Evolutionary conservation across 2,329 filamentous ascomycete genomes (phyloP).

Genomic region (Fusarium goolgardi): DNA sequence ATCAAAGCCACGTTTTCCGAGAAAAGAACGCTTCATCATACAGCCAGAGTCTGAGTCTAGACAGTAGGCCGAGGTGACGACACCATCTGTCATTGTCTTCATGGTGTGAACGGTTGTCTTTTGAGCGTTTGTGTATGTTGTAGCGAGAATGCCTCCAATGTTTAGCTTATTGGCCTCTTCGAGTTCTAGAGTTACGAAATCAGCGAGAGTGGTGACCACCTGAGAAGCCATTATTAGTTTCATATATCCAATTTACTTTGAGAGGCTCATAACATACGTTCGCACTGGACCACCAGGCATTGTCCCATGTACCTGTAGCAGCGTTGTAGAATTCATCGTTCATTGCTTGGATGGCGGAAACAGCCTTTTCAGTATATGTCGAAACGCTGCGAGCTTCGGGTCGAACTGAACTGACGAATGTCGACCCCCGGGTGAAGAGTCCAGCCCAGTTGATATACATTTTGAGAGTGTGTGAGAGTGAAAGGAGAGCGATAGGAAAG

Average conservation of each 20-base stretch:
- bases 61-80: slow-evolving; percentile 55
- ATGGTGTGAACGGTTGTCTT: slow-evolving; percentile 51
- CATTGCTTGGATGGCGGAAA: slow-evolving; percentile 56
- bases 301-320: slow-evolving; percentile 70
- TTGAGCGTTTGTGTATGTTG: slow-evolving; percentile 61
- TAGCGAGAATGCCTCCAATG: slow-evolving; percentile 56
- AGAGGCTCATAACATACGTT: slow-evolving; percentile 56
- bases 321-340: slow-evolving; percentile 70
- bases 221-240: slow-evolving; percentile 11
- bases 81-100: slow-evolving; percentile 55
- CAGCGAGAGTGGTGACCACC: slow-evolving; percentile 68
- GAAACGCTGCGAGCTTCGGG: slow-evolving; percentile 34
- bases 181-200: slow-evolving; percentile 58
- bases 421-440: slow-evolving; percentile 36
- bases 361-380: slow-evolving; percentile 51
- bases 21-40: slow-evolving; percentile 51
- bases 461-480: slow-evolving; percentile 4
- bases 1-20: slow-evolving; percentile 49
- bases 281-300: slow-evolving; percentile 78
- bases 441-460: slow-evolving; percentile 46
- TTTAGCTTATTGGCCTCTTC: slow-evolving; percentile 53
- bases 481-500: neutral
- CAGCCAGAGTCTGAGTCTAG: slow-evolving; percentile 47
- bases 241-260: neutral
- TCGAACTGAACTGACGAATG: slow-evolving; percentile 33